phyloP scores from a whole-genome alignment of 1,284 basidiomycete genomes.

The Leccinum griseonigrum region DNA sequence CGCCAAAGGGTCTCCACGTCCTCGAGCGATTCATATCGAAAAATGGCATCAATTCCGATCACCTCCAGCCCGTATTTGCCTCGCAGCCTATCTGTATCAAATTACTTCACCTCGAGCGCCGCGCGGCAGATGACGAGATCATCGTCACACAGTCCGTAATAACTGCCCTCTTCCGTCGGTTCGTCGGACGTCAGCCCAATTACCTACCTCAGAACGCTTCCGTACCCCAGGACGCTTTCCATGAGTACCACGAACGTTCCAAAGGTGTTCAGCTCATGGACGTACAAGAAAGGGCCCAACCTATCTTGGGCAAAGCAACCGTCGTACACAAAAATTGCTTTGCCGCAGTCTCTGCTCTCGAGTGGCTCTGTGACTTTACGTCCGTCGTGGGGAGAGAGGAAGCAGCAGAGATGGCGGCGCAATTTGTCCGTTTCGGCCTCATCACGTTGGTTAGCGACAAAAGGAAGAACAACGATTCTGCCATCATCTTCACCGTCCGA shows the following conservation, averaged over 20 bases:
- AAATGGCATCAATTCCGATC: slow-evolving; percentile 96
- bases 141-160: slow-evolving; percentile 93
- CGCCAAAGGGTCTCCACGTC: slow-evolving; percentile 97
- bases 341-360: slow-evolving; percentile 80
- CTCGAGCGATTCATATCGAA: slow-evolving; percentile 99
- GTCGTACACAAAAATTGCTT: slow-evolving; percentile 78
- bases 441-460: slow-evolving; percentile 86
- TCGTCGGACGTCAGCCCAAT: slow-evolving; percentile 86
- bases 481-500: slow-evolving; percentile 86
- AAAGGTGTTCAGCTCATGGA: slow-evolving; percentile 76
- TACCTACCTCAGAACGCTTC: slow-evolving; percentile 51
- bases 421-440: slow-evolving; percentile 95
- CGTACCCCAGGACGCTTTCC: slow-evolving; percentile 59
- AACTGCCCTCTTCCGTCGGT: slow-evolving; percentile 93
- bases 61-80: slow-evolving; percentile 87
- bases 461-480: slow-evolving; percentile 84
- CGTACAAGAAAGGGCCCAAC: slow-evolving; percentile 59
- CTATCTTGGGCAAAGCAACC: slow-evolving; percentile 45
- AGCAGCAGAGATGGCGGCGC: slow-evolving; percentile 95
- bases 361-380: slow-evolving; percentile 98
- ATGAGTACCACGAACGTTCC: slow-evolving; percentile 75
- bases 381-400: slow-evolving; percentile 96
- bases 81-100: slow-evolving; percentile 98
- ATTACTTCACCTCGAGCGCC: slow-evolving; percentile 92
- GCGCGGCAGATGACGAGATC: slow-evolving; percentile 93